phyloP scores from a whole-genome alignment of 257 asterid species.

The Fraxinus americana region DNA sequence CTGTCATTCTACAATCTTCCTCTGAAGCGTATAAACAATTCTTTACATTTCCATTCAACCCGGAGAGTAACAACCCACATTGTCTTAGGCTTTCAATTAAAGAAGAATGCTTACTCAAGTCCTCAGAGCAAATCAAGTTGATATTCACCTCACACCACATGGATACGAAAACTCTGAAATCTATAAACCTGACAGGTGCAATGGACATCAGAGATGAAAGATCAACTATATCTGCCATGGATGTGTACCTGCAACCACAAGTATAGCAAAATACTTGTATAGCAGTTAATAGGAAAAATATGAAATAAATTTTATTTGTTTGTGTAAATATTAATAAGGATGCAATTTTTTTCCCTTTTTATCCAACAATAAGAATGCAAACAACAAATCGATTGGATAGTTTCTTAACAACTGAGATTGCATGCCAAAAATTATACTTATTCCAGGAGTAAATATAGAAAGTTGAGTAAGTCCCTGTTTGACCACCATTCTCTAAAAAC shows the following conservation, averaged over 20 bases:
- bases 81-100: constrained; percentile 46
- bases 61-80: constrained; percentile 80
- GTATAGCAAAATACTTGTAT: background rate
- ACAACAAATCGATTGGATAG: background rate
- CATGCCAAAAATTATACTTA: background rate
- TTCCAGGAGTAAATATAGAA: background rate
- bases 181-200: constrained; percentile 63
- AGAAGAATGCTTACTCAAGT: constrained; percentile 30
- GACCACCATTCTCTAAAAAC: no score
- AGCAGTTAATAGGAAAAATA: constrained; percentile 4
- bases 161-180: constrained; percentile 69
- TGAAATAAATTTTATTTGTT: constrained; percentile 7
- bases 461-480: background rate
- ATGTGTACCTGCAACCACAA: constrained; percentile 64
- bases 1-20: constrained; percentile 81
- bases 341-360: background rate
- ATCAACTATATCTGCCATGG: constrained; percentile 82
- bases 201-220: constrained; percentile 52
- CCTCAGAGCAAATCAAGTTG: constrained; percentile 41
- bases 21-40: constrained; percentile 63
- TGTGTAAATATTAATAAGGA: background rate
- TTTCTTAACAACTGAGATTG: background rate
- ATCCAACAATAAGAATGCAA: background rate
- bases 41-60: constrained; percentile 48
- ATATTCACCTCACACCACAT: constrained; percentile 72